A percentile compares a stretch with the other conserved stretches of the same genome.
phyloP scores from a whole-genome alignment of 176 grass and related monocot species.

The Oryza nivara region DNA sequence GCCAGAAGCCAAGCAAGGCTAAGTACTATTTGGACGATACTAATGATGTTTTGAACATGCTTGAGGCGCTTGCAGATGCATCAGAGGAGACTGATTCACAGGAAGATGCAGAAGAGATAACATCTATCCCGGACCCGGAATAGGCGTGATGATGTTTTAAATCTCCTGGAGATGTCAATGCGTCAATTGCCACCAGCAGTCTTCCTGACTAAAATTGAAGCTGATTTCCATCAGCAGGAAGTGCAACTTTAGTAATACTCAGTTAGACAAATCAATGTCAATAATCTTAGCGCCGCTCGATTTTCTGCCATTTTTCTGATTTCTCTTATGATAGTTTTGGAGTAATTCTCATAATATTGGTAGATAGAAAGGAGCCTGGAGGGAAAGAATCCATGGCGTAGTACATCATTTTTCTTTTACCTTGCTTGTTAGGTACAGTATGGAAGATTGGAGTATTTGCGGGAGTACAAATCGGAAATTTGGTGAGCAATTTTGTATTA shows the following conservation, averaged over 20 bases:
- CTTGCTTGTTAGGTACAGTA: slow-evolving; percentile 34
- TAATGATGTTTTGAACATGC: slow-evolving; percentile 62
- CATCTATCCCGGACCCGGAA: slow-evolving; percentile 20
- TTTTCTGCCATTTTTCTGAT: slow-evolving; percentile 35
- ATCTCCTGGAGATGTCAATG: slow-evolving; percentile 18
- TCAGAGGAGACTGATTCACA: slow-evolving; percentile 35
- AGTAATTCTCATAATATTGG: slow-evolving; percentile 22
- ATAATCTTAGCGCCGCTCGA: slow-evolving; percentile 42
- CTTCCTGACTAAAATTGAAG: slow-evolving; percentile 28
- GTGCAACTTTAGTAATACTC: slow-evolving; percentile 33
- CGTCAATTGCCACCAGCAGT: slow-evolving; percentile 8
- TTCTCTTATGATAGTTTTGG: slow-evolving; percentile 29
- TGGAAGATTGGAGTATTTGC: slow-evolving; percentile 18
- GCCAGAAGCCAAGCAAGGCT: slow-evolving; percentile 78
- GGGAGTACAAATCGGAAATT: slow-evolving; percentile 25
- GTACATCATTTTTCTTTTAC: not conserved
- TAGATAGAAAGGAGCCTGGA: slow-evolving; percentile 32
- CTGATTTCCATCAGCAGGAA: not conserved
- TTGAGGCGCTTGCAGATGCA: slow-evolving; percentile 64
- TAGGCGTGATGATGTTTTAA: slow-evolving; percentile 35
- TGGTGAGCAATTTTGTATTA: not conserved
- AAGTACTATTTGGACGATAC: slow-evolving; percentile 72
- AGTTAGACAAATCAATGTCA: slow-evolving; percentile 50
- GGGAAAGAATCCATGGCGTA: slow-evolving; percentile 33
- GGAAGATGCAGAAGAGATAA: slow-evolving; percentile 14